Evolutionary conservation across 805 yeast genomes (phyloP).

Genomic region (Schwanniomyces occidentalis): DNA sequence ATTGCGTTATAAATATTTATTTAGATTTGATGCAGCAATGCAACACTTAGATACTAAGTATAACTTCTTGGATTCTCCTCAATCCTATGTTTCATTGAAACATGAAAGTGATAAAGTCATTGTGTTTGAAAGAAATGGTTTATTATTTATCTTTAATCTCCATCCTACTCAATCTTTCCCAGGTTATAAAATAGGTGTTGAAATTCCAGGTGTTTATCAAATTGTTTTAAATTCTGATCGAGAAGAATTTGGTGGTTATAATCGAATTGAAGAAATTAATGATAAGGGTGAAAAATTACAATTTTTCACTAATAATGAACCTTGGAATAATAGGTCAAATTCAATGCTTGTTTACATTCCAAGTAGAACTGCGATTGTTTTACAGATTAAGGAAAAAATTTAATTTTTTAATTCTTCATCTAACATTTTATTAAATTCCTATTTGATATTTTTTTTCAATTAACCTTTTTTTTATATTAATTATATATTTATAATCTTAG

Average conservation of each 20-base stretch:
- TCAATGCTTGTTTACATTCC: conserved; percentile 81
- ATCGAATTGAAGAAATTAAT: conserved; percentile 53
- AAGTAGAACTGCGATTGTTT: conserved; percentile 54
- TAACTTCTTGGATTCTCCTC: conserved; percentile 69
- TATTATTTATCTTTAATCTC: conserved; percentile 85
- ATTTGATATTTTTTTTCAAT: no score
- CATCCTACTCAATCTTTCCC: conserved; percentile 80
- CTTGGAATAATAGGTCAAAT: conserved; percentile 80
- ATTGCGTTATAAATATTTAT: conserved; percentile 75
- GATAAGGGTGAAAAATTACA: conserved; percentile 39
- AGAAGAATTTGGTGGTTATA: conserved; percentile 76
- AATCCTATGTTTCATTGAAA: conserved; percentile 82
- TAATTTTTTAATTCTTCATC: conserved; percentile 4
- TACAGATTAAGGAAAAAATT: conserved; percentile 30
- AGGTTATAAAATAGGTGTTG: conserved; percentile 91
- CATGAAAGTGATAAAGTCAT: conserved; percentile 87
- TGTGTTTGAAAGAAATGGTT: conserved; percentile 84
- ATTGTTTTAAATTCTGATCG: conserved; percentile 77
- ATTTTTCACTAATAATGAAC: conserved; percentile 69
- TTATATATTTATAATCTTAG: no score
- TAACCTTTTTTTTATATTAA: no score
- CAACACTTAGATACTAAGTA: conserved; percentile 70
- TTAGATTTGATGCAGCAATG: conserved; percentile 83
- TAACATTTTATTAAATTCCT: no score
- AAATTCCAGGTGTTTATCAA: conserved; percentile 71